Base-by-base conservation (phyloP, 768 basidiomycete species). In the Rhizopogon vinicolor region DNA sequence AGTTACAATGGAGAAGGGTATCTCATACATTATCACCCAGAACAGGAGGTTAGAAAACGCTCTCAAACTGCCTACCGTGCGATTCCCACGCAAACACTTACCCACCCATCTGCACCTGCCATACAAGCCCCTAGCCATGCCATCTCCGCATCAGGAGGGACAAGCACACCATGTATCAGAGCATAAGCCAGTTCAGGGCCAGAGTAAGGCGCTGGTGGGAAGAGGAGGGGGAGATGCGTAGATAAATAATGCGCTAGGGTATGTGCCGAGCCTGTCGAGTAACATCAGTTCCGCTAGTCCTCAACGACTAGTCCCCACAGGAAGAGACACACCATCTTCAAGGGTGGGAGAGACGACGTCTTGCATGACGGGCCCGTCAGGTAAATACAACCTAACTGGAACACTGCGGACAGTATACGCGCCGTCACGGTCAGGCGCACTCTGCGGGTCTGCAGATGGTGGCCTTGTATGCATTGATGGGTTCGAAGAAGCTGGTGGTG, bases 91-190 rank as follows among this genome's bases (percentile, higher is more conserved):
- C 93, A 95, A 52, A 98, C 78, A 67, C 91, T 89, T 29, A 96
- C 78, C 94, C 94, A 98, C 5, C 97, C 97, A 65, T 98, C 97
- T 12, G 93, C 92, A 7, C 93, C 94, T 12, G 87, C 84, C 71
- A 98, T 75, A 63, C 93, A 93, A 18, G 91, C 87, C 9, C 92
- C 89, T n/a, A 98, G 69, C 95, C 96, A 97, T 5, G 88, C 93
- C 71, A 98, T 78, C 65, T 98, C 96, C 6, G 93, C 80, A 31
- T 97, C 93, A 7, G 83, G 76, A 1, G 96, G 97, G 1, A 87
- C 72, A 3, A 80, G 70, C 18, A 98, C 85, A 12, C 97, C 96
- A 66, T 98, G 96, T 12, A 95, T 76, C 45, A 97, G 70, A 0
- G 88, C 82, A 62, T 84, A 88, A 12, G 91, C 94, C 37, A 89